A percentile compares a stretch with the other conserved stretches of the same genome.
These are phyloP conservation scores for Garcileccinum viscosum DNA, from an alignment of 1,284 basidiomycete genomes.

Conservation along the genomic window DNA sequence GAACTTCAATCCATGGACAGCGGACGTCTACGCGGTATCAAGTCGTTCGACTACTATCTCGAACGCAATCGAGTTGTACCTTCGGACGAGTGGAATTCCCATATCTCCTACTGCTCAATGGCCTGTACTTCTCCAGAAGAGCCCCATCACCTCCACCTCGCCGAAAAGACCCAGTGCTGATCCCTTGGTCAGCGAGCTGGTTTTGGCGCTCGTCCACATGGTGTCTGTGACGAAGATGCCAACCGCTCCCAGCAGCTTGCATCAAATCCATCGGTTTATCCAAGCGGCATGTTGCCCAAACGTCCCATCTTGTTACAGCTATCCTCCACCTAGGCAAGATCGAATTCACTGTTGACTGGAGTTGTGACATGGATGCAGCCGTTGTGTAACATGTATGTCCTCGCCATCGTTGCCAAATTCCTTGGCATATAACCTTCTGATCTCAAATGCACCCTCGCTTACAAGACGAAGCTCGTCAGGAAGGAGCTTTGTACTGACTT, in stretches of 20 bases:
- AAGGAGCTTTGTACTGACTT: conserved; percentile 97
- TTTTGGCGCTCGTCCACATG: conserved; percentile 48
- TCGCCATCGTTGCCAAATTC: conserved; percentile 86
- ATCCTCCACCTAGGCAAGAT: conserved; percentile 97
- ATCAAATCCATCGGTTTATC: conserved; percentile 92
- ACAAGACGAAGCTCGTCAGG: conserved; percentile 91
- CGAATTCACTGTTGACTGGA: conserved; percentile 87
- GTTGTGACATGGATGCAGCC: conserved; percentile 86
- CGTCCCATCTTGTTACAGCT: conserved; percentile 92
- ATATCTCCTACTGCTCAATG: conserved; percentile 95
- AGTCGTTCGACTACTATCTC: conserved; percentile 97
- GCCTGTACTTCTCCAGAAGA: conserved; percentile 91
- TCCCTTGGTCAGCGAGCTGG: conserved; percentile 78
- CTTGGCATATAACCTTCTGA: conserved; percentile 81
- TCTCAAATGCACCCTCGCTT: conserved; percentile 87
- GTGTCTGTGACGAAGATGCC: conserved; percentile 75
- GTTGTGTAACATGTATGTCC: conserved; percentile 87
- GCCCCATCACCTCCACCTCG: conserved; percentile 88
- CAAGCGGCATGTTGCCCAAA: conserved; percentile 91
- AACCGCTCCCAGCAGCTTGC: conserved; percentile 91
- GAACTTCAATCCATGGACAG: conserved; percentile 94
- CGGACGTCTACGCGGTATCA: conserved; percentile 87
- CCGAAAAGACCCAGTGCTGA: conserved; percentile 80
- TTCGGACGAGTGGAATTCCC: conserved; percentile 92
- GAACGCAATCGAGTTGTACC: conserved; percentile 89